Conservation (phyloP, 257 asterid genomes). For the Jaltomata sinuosa region DNA sequence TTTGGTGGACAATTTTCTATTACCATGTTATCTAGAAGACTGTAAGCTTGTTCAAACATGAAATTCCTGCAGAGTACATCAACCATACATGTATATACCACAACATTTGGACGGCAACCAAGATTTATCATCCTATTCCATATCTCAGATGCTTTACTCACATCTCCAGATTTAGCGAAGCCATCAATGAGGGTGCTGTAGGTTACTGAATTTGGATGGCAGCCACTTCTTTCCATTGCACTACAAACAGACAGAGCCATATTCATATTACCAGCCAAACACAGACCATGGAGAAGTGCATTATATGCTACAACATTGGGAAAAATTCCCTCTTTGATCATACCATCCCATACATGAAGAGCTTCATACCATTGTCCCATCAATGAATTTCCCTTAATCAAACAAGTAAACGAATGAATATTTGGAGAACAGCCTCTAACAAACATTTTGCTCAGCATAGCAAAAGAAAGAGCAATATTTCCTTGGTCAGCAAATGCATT, state of each 20-base stretch:
- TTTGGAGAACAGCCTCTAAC: conserved; percentile 61
- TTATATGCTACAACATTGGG: conserved; percentile 74
- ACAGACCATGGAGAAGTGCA: conserved; percentile 57
- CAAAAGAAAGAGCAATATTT: conserved; percentile 32
- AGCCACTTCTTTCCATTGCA: conserved; percentile 48
- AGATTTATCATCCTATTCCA: conserved; percentile 74
- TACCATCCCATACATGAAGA: conserved; percentile 37
- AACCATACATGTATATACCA: conserved; percentile 72
- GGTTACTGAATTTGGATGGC: conserved; percentile 48
- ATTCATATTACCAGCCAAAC: conserved; percentile 48
- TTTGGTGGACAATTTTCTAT: conserved; percentile 59
- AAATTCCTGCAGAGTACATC: conserved; percentile 55
- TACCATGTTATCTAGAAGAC: conserved; percentile 46
- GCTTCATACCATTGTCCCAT: conserved; percentile 53
- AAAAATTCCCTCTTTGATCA: conserved; percentile 40
- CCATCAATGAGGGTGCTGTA: conserved; percentile 62
- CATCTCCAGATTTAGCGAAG: conserved; percentile 53
- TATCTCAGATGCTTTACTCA: conserved; percentile 52
- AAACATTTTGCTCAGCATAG: conserved; percentile 67
- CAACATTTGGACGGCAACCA: conserved; percentile 65
- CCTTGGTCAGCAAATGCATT: conserved; percentile 49
- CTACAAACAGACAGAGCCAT: conserved; percentile 33
- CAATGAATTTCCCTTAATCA: conserved; percentile 59
- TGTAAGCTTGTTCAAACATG: conserved; percentile 60
- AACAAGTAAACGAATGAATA: conserved; percentile 59